Evolutionary conservation across 2,329 filamentous ascomycete genomes (phyloP).

Genomic region (Stemphylium vesicarium): DNA sequence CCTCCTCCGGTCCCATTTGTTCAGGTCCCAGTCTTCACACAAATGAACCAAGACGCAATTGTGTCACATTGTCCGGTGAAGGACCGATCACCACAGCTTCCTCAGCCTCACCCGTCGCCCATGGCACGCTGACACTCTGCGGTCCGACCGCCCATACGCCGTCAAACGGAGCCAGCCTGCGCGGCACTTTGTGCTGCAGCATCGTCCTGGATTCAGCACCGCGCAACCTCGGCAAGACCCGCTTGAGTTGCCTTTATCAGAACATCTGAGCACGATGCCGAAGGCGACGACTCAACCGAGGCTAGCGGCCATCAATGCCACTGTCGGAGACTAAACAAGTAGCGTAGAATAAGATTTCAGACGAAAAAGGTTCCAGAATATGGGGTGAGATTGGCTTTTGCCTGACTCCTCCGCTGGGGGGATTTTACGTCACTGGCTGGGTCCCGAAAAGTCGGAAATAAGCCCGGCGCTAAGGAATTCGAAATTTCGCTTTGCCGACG

Average conservation of each 20-base stretch:
- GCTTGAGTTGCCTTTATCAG: conserved; percentile 9
- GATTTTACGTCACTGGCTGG: conserved; percentile 2
- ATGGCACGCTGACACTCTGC: neutral
- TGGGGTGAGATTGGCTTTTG: conserved; percentile 4
- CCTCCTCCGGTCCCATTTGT: conserved; percentile 1
- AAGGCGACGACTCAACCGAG: conserved; percentile 3
- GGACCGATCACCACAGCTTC: conserved; percentile 9
- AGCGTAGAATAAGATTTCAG: conserved; percentile 10
- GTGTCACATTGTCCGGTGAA: conserved; percentile 14
- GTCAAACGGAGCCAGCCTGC: conserved; percentile 4
- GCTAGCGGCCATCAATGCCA: neutral
- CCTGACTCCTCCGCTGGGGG: neutral
- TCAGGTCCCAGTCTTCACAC: conserved; percentile 2
- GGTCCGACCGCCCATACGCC: conserved; percentile 5
- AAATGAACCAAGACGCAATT: conserved; percentile 6
- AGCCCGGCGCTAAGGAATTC: neutral
- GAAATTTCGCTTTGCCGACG: neutral
- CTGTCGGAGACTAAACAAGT: conserved; percentile 10
- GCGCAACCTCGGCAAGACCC: conserved; percentile 16
- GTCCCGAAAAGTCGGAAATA: neutral
- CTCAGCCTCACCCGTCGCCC: neutral
- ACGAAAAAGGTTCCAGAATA: conserved; percentile 15
- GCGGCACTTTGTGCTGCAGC: conserved; percentile 1
- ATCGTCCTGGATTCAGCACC: conserved; percentile 1
- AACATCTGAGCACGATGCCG: neutral